Evolutionary conservation across 306 rosid species (phyloP).

Genomic region (Hylodesmum podocarpum): DNA sequence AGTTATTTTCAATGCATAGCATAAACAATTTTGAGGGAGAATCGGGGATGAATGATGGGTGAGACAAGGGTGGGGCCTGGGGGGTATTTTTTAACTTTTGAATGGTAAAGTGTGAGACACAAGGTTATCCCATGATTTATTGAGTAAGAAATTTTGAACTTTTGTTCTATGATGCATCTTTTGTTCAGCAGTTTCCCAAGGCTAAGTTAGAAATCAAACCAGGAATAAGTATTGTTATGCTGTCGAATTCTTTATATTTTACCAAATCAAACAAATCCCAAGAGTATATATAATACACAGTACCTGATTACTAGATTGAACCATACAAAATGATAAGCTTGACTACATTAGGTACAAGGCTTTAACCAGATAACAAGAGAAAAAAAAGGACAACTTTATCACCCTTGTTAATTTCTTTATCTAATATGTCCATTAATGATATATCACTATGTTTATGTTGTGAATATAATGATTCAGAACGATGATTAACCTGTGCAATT

Average conservation of each 20-base stretch:
- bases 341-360: background rate
- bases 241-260: background rate
- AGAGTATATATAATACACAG: background rate
- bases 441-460: background rate
- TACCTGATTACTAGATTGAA: background rate
- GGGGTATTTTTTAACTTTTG: background rate
- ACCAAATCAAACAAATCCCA: background rate
- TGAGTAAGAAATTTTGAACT: background rate
- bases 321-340: constrained; percentile 12
- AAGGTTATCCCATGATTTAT: background rate
- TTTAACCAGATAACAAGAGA: background rate
- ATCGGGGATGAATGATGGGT: background rate
- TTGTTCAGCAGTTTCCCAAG: background rate
- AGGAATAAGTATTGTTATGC: background rate
- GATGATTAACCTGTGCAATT: background rate
- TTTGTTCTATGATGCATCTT: background rate
- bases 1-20: background rate
- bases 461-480: background rate
- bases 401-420: background rate
- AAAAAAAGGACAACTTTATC: background rate
- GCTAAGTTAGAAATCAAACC: background rate
- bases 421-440: background rate
- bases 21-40: background rate
- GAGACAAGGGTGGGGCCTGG: background rate
- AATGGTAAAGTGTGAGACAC: background rate